These are phyloP conservation scores for Aureobasidium vineae DNA, from an alignment of 2,329 filamentous ascomycete species.

Conservation along the genomic window DNA sequence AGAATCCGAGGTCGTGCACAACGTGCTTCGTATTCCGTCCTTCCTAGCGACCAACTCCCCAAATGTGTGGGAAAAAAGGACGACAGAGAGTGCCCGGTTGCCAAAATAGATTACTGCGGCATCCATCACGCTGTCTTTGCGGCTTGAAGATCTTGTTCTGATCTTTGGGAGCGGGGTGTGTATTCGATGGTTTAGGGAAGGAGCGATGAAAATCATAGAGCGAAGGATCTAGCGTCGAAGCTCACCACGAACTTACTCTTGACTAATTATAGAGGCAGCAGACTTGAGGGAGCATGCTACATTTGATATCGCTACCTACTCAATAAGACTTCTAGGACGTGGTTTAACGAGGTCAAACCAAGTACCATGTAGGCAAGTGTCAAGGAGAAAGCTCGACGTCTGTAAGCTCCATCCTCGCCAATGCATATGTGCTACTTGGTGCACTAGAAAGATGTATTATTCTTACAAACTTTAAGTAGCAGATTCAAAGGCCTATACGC, in stretches of 20 bases:
- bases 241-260: neutral
- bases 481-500: no score
- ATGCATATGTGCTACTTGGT: neutral
- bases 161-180: neutral
- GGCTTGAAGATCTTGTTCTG: neutral
- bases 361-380: no score
- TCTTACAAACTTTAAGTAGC: neutral
- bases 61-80: neutral
- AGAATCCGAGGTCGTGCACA: neutral
- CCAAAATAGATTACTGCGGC: neutral
- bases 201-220: neutral
- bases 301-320: no score
- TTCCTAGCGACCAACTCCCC: neutral
- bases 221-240: constrained; percentile 5
- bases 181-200: neutral
- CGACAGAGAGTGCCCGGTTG: neutral
- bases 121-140: neutral
- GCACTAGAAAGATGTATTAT: neutral
- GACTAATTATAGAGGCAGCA: no score
- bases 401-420: no score
- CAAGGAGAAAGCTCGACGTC: no score
- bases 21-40: neutral
- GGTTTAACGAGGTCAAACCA: no score
- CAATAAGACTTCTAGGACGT: no score
- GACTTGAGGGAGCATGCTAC: no score